Conservation (phyloP, 176 grass and related monocot genomes). For the Juncus inflexus region DNA sequence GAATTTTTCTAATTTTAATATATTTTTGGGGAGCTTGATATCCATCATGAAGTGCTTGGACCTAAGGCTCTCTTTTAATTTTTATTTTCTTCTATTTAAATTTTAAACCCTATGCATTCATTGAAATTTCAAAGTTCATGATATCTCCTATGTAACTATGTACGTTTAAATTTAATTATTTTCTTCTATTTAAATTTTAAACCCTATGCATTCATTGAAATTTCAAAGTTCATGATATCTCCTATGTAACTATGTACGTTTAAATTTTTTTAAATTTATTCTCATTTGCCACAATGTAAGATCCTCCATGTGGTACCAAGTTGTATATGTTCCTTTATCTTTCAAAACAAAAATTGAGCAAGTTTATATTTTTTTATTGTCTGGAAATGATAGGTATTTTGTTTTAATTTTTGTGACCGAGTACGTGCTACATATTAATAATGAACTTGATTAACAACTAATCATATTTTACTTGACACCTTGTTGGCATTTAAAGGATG, state of each 20-base stretch:
- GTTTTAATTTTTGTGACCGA: too few relatives aligned
- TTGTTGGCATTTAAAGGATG: too few relatives aligned
- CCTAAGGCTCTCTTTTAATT: background rate
- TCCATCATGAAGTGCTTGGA: slow-evolving; percentile 28
- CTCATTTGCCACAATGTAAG: background rate
- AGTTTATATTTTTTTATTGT: too few relatives aligned
- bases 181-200: slow-evolving; percentile 5
- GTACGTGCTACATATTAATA: too few relatives aligned
- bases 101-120: slow-evolving; percentile 4
- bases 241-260: slow-evolving; percentile 7
- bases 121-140: slow-evolving; percentile 2
- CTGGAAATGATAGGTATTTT: too few relatives aligned
- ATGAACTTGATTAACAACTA: too few relatives aligned
- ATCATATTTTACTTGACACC: too few relatives aligned
- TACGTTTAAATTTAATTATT: slow-evolving; percentile 19
- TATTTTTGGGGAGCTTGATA: slow-evolving; percentile 21
- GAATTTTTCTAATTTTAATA: slow-evolving; percentile 19
- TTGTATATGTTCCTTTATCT: background rate
- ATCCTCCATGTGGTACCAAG: slow-evolving; percentile 4
- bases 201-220: slow-evolving; percentile 5
- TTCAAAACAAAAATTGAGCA: background rate
- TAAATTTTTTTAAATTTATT: slow-evolving; percentile 16
- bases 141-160: background rate
- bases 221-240: slow-evolving; percentile 1
- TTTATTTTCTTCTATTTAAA: slow-evolving; percentile 14